Conservation (phyloP, 2,329 filamentous ascomycete species). For the Neonectria coccinea region DNA sequence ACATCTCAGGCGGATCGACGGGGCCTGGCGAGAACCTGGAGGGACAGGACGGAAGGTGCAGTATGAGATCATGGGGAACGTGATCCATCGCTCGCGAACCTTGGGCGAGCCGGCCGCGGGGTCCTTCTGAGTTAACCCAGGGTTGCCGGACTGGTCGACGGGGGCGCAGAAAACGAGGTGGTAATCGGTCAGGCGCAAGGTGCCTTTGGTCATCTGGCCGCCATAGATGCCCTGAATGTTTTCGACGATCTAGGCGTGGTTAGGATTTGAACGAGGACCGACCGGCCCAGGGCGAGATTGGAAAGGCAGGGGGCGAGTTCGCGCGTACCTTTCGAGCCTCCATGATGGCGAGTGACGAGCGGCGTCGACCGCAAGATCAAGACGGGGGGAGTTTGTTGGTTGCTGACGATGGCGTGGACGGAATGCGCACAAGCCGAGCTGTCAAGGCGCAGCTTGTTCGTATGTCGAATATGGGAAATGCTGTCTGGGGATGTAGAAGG, state of each 20-base stretch:
- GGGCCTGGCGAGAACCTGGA: constrained; percentile 74
- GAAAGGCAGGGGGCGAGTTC: constrained; percentile 10
- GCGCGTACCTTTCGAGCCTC: constrained; percentile 56
- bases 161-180: constrained; percentile 68
- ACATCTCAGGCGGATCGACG: constrained; percentile 87
- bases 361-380: constrained; percentile 13
- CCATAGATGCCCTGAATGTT: constrained; percentile 71
- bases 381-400: neutral
- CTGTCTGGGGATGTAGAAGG: neutral
- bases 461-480: constrained; percentile 5
- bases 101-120: constrained; percentile 46
- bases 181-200: constrained; percentile 71
- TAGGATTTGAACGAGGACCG: constrained; percentile 26
- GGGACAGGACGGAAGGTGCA: constrained; percentile 83
- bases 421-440: neutral
- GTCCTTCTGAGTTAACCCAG: constrained; percentile 32
- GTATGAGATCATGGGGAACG: constrained; percentile 89
- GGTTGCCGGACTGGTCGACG: constrained; percentile 46
- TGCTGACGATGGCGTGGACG: neutral
- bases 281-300: constrained; percentile 3
- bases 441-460: neutral
- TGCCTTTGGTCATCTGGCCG: constrained; percentile 67
- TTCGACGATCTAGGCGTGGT: constrained; percentile 60
- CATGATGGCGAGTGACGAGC: constrained; percentile 45
- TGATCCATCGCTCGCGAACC: constrained; percentile 84